Evolutionary conservation across 768 basidiomycete species (phyloP).

Genomic region (Tricholoma sp.): DNA sequence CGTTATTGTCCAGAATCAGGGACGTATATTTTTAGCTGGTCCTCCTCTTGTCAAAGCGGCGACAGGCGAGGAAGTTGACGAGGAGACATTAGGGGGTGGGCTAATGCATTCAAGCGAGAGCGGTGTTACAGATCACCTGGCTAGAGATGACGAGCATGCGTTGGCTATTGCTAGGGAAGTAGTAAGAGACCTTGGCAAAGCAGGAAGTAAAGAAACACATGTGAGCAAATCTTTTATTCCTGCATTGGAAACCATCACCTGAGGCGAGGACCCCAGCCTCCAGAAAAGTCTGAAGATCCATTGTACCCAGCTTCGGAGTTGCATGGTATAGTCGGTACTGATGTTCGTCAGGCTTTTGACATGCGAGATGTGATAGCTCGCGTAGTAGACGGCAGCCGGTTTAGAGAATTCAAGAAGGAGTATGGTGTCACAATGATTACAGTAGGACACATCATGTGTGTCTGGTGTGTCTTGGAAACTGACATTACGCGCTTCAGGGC

Average conservation of each 20-base stretch:
- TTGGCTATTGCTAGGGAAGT: slow-evolving; percentile 73
- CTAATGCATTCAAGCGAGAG: slow-evolving; percentile 89
- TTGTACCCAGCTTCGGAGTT: slow-evolving; percentile 77
- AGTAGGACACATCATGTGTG: slow-evolving; percentile 33
- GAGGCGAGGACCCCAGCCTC: slow-evolving; percentile 38
- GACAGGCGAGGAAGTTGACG: slow-evolving; percentile 89
- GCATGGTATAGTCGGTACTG: slow-evolving; percentile 89
- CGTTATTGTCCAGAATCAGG: slow-evolving; percentile 86
- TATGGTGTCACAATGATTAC: slow-evolving; percentile 90
- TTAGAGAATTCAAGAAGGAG: slow-evolving; percentile 95
- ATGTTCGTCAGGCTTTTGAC: slow-evolving; percentile 83
- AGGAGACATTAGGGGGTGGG: slow-evolving; percentile 88
- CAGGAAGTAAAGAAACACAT: slow-evolving; percentile 43
- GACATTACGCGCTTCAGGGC: slow-evolving; percentile 41
- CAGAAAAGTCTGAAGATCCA: slow-evolving; percentile 60
- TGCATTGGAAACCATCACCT: too few relatives aligned
- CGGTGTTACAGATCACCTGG: slow-evolving; percentile 87
- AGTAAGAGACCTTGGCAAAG: slow-evolving; percentile 69
- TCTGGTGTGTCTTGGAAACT: not conserved
- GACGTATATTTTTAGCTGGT: slow-evolving; percentile 90
- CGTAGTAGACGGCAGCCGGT: slow-evolving; percentile 85
- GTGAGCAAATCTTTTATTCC: slow-evolving; percentile 31
- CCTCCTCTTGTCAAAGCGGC: slow-evolving; percentile 94
- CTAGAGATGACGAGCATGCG: slow-evolving; percentile 81
- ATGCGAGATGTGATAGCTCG: slow-evolving; percentile 93